phyloP scores from a whole-genome alignment of 2,329 filamentous ascomycete genomes.

The Calonectria naviculata region DNA sequence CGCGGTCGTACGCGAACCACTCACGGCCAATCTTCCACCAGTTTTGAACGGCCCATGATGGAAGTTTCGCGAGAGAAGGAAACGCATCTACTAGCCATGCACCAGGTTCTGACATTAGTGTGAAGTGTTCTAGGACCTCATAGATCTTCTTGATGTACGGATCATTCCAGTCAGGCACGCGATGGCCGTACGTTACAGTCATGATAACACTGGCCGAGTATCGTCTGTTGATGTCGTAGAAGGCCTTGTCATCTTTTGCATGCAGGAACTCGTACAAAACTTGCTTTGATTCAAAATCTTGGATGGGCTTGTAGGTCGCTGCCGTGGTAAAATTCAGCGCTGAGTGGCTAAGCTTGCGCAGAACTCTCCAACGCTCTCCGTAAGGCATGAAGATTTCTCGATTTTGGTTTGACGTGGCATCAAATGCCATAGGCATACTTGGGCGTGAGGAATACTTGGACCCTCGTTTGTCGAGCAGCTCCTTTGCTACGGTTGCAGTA shows the following conservation, averaged over 20 bases:
- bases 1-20: constrained; percentile 25
- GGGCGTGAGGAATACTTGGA: constrained; percentile 25
- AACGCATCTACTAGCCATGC: constrained; percentile 26
- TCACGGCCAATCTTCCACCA: constrained; percentile 27
- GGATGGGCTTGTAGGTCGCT: constrained; percentile 25
- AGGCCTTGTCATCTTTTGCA: constrained; percentile 18
- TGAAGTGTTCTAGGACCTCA: constrained; percentile 25
- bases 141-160: constrained; percentile 30
- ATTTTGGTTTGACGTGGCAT: constrained; percentile 20
- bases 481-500: constrained; percentile 15
- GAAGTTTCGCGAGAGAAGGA: constrained; percentile 15
- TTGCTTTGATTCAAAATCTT: constrained; percentile 33
- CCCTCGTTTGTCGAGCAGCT: constrained; percentile 28
- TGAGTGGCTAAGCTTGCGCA: constrained; percentile 22
- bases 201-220: constrained; percentile 35
- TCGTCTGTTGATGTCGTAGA: constrained; percentile 31
- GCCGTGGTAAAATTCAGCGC: constrained; percentile 26
- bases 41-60: constrained; percentile 19
- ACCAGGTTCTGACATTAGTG: constrained; percentile 18
- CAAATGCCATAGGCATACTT: constrained; percentile 21
- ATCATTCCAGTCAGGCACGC: constrained; percentile 25
- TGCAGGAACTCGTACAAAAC: constrained; percentile 20
- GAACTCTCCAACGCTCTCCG: constrained; percentile 19
- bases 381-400: constrained; percentile 27
- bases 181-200: constrained; percentile 30